Conservation (phyloP, 2,329 filamentous ascomycete species). For the Exophiala lecanii-corni region DNA sequence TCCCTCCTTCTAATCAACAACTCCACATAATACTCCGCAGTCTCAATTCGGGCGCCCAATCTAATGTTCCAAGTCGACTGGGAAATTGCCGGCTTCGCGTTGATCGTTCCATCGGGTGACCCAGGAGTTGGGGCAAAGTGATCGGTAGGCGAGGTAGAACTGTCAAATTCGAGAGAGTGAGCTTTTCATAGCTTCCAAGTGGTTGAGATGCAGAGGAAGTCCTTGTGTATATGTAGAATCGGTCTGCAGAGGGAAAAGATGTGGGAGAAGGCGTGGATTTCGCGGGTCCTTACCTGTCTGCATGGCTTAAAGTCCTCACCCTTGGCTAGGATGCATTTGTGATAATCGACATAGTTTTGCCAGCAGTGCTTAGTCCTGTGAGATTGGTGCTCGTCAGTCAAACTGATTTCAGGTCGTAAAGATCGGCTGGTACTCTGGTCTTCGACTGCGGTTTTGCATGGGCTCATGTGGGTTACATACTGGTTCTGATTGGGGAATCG, state of each 20-base stretch:
- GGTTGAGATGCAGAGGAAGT: too few species aligned
- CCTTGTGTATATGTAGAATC: too few species aligned
- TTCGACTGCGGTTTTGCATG: too few species aligned
- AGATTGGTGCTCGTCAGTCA: too few species aligned
- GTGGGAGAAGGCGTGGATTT: too few species aligned
- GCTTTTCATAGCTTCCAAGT: constrained; percentile 4
- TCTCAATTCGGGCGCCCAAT: too few species aligned
- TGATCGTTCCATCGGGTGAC: constrained; percentile 94
- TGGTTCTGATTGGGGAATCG: constrained; percentile 95
- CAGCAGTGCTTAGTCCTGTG: constrained; percentile 92
- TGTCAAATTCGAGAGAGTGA: constrained; percentile 41
- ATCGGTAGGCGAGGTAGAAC: constrained; percentile 97
- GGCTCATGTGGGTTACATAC: constrained; percentile 29
- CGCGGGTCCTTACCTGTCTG: constrained; percentile 87
- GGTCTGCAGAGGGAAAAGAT: too few species aligned
- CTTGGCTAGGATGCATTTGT: constrained; percentile 99
- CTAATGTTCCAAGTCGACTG: constrained; percentile 31
- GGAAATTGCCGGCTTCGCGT: constrained; percentile 62
- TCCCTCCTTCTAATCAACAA: too few species aligned
- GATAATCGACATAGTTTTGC: constrained; percentile 99
- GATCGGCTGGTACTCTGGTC: too few species aligned
- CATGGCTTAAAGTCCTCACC: constrained; percentile 97
- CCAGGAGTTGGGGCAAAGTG: constrained; percentile 95
- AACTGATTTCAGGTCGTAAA: too few species aligned
- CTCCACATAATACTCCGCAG: too few species aligned